Percentiles rank a stretch among this genome's conserved stretches.
These are phyloP conservation scores for Martensiomyces pterosporus DNA, from an alignment of 192 early-diverging fungal species.

Conservation along the genomic window DNA sequence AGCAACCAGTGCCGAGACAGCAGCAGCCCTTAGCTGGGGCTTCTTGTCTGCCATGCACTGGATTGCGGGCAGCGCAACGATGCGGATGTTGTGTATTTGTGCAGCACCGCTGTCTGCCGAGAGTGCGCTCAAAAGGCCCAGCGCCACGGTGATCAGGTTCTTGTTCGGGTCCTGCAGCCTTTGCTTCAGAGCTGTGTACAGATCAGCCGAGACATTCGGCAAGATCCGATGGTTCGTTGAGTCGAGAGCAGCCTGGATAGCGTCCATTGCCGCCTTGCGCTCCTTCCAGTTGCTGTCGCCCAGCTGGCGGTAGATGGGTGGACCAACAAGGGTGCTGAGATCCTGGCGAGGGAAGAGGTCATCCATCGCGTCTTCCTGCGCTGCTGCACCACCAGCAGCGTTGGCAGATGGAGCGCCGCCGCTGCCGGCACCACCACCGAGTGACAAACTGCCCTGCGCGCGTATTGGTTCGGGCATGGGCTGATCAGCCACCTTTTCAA, in stretches of 20 bases:
- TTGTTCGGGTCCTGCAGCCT: slow-evolving; percentile 90
- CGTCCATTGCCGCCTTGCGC: slow-evolving; percentile 87
- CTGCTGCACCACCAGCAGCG: neutral
- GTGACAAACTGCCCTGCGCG: slow-evolving; percentile 22
- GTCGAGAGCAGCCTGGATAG: slow-evolving; percentile 70
- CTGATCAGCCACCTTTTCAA: slow-evolving; percentile 75
- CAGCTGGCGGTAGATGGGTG: slow-evolving; percentile 54
- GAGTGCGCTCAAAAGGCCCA: slow-evolving; percentile 75
- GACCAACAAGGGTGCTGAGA: slow-evolving; percentile 59
- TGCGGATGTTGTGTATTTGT: slow-evolving; percentile 65
- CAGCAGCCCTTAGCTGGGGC: slow-evolving; percentile 74
- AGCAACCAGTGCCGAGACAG: slow-evolving; percentile 67
- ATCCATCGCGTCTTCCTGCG: slow-evolving; percentile 60
- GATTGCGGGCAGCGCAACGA: slow-evolving; percentile 66
- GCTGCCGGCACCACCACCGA: slow-evolving; percentile 3
- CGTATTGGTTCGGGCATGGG: slow-evolving; percentile 44
- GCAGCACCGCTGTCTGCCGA: slow-evolving; percentile 83
- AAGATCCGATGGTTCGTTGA: slow-evolving; percentile 77
- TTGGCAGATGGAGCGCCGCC: slow-evolving; percentile 1
- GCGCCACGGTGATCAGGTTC: slow-evolving; percentile 73
- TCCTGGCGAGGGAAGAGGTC: slow-evolving; percentile 88
- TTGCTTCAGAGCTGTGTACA: slow-evolving; percentile 74
- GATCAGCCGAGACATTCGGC: slow-evolving; percentile 69
- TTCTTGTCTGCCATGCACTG: slow-evolving; percentile 87
- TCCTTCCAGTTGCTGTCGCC: slow-evolving; percentile 86